Evolutionary conservation across 495 filamentous ascomycete species (phyloP).

Genomic region (Xylaria intraflava): DNA sequence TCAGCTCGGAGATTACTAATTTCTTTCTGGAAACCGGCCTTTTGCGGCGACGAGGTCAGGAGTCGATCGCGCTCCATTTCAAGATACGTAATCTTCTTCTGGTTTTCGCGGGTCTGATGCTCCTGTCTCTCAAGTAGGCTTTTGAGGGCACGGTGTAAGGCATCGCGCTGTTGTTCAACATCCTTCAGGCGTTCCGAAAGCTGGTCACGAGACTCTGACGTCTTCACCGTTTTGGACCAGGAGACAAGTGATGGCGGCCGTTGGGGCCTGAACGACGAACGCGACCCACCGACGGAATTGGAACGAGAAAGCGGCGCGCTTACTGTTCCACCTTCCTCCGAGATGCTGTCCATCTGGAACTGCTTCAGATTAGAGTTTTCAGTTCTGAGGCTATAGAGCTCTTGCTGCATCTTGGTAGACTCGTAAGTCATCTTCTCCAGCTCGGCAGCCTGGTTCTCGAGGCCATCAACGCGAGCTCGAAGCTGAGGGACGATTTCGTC

Average conservation of each 20-base stretch:
- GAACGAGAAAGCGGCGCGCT: slow-evolving; percentile 34
- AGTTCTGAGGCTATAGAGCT: slow-evolving; percentile 60
- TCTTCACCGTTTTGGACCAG: slow-evolving; percentile 57
- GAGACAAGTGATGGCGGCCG: slow-evolving; percentile 36
- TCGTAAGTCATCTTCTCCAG: slow-evolving; percentile 66
- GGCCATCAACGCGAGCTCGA: slow-evolving; percentile 64
- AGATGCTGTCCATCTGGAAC: slow-evolving; percentile 25
- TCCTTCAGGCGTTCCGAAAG: slow-evolving; percentile 81
- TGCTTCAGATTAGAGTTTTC: slow-evolving; percentile 51
- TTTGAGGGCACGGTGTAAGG: slow-evolving; percentile 76
- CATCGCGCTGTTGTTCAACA: slow-evolving; percentile 87
- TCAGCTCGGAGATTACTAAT: slow-evolving; percentile 73
- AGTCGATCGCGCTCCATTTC: slow-evolving; percentile 75
- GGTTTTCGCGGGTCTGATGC: slow-evolving; percentile 70
- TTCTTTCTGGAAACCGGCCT: slow-evolving; percentile 74
- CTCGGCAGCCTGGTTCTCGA: slow-evolving; percentile 62
- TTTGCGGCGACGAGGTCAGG: slow-evolving; percentile 59
- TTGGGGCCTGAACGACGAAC: slow-evolving; percentile 22
- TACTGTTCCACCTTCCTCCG: slow-evolving; percentile 18
- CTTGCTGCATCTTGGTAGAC: slow-evolving; percentile 70
- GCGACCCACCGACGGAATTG: slow-evolving; percentile 36
- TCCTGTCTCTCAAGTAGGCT: slow-evolving; percentile 83
- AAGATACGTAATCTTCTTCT: slow-evolving; percentile 65
- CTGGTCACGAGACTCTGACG: slow-evolving; percentile 60
- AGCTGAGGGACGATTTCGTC: slow-evolving; percentile 78